Base-by-base conservation (phyloP, 345 rosid genomes). In the Anastatica hierochuntica region DNA sequence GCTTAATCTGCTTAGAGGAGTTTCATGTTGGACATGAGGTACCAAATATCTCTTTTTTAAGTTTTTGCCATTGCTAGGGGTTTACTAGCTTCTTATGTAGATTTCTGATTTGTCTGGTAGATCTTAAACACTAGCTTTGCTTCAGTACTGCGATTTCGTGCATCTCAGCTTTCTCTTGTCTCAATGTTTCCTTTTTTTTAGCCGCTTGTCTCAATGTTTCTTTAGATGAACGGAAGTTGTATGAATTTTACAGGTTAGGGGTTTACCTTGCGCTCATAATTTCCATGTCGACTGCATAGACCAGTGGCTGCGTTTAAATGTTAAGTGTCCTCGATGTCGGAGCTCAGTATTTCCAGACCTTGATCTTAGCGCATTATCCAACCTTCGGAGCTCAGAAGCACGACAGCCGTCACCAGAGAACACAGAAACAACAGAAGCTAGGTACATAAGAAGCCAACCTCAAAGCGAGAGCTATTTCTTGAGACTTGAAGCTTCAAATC, bases 211-310 rank as follows among this genome's bases (percentile, higher is more conserved):
- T 47, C 49, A 15, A 3, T 46, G 12, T 14, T 37, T 53, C 70
- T 47, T 17, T 18, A n/a, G n/a, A n/a, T n/a, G n/a, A n/a, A n/a
- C n/a, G n/a, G n/a, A n/a, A n/a, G n/a, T 51, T 44, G 42, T 30
- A 31, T 66, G 34, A 33, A 52, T 40, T 18, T 21, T 17, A 71
- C 85, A 94, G 99, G 99, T 94, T 54, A 90, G 97, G 37, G 99
- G 97, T 50, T 75, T 94, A 67, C 99, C 99, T 13, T 88, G 99
- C 64, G 97, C 99, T 16, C 99, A 94, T 64, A 94, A 94, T 70
- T 94, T 94, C 75, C 97, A 94, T 58, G 92, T 94, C 15, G 97
- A 83, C 30, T 88, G 99, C 73, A 94, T 94, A 21, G 95, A 88
- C 6, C 77, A 85, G 77, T 94, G 99, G 99, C 84, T 94, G 33